Base-by-base conservation (phyloP, 495 filamentous ascomycete genomes). In the Aspergillus sparsus region DNA sequence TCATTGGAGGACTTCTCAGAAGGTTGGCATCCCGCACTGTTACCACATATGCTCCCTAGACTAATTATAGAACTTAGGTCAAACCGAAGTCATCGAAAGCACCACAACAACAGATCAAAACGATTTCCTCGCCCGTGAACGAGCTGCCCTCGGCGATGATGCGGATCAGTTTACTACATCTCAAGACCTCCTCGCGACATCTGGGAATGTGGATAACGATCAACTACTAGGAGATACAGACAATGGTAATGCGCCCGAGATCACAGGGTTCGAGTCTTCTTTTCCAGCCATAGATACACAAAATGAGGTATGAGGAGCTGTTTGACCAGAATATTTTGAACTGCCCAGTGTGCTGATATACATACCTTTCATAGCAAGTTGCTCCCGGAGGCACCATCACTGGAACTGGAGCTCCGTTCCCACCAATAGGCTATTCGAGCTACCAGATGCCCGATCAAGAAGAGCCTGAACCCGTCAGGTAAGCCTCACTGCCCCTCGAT, bases 1-100 rank as follows among this genome's bases (percentile, higher is more conserved):
- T 95, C 94, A 18, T 78, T 98, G 71, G 94, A 98, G 73, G 94
- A 98, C 71, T 92, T 98, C 74, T 89, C 93, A 69, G 91, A 88
- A 55, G 93, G 93, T 85, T 83, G 80, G 88, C 58, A 61, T 53
- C 57, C 65, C 62, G 62, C 62, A 56, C 55, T 36, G 52, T 51
- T 47, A 13, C 33, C 50, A 39, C 53, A 39, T 35, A 11, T 49
- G 50, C 55, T 62, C 36, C 49, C 54, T 54, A 49, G 54, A 58
- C 62, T 74, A 67, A 74, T 70, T 66, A 50, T 70, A 49, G 39
- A 58, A 11, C 61, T 46, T 65, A 88, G 87, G 85, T 60, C 83
- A 86, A 69, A 87, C 82, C 31, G 80, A 83, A 67, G 73, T 81
- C 34, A 67, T 77, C 51, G 74, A 81, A 47, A 71, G 66, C 61